These are phyloP conservation scores for Lactarius indigo DNA, from an alignment of 768 basidiomycete genomes.

Conservation along the genomic window DNA sequence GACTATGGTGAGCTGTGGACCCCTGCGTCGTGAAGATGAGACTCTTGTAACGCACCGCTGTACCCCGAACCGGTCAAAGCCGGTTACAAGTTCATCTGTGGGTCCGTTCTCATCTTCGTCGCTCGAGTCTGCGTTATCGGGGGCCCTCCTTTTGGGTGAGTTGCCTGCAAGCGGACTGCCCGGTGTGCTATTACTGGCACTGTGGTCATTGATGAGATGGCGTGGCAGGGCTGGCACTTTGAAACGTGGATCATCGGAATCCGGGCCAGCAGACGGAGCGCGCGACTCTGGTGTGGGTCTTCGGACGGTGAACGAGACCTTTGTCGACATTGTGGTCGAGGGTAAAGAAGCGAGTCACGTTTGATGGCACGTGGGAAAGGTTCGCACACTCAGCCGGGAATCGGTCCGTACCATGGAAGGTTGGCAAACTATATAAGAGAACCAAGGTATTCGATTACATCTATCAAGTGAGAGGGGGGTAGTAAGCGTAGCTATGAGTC, in stretches of 20 bases:
- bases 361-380: neutral
- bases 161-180: slow-evolving; percentile 57
- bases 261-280: slow-evolving; percentile 57
- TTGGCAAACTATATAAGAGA: no score
- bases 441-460: neutral
- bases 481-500: neutral
- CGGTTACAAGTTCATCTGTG: slow-evolving; percentile 67
- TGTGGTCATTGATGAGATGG: slow-evolving; percentile 39
- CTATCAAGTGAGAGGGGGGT: neutral
- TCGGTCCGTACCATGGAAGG: no score
- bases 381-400: neutral
- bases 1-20: slow-evolving; percentile 75
- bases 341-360: neutral
- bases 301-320: slow-evolving; percentile 80
- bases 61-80: slow-evolving; percentile 68
- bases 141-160: slow-evolving; percentile 40
- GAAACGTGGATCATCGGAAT: slow-evolving; percentile 53
- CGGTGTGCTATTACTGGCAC: slow-evolving; percentile 34
- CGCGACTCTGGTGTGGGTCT: slow-evolving; percentile 71
- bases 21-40: slow-evolving; percentile 30
- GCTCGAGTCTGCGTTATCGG: slow-evolving; percentile 49
- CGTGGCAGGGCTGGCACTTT: slow-evolving; percentile 61
- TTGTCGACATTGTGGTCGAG: neutral
- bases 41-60: slow-evolving; percentile 72
- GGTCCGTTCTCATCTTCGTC: slow-evolving; percentile 47